Evolutionary conservation across 225 moss, liverwort and hornwort species (phyloP).

Genomic region (Ulota crispa): DNA sequence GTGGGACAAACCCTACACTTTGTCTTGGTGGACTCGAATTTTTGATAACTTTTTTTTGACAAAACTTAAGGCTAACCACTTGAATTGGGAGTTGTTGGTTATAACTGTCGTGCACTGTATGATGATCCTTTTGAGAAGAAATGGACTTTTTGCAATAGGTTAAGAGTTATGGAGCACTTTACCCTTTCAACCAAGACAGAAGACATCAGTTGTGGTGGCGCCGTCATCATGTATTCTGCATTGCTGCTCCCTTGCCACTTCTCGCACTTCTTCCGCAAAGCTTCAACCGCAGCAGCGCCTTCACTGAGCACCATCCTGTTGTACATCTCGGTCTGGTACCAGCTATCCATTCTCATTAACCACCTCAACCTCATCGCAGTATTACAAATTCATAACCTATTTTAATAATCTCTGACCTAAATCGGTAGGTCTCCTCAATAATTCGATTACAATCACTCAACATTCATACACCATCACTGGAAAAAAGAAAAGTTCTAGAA

Average conservation of each 20-base stretch:
- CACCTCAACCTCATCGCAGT: not conserved
- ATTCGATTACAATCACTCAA: not conserved
- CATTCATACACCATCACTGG: not conserved
- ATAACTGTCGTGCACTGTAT: no score
- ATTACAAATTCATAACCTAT: not conserved
- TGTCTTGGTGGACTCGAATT: no score
- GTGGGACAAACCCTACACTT: no score
- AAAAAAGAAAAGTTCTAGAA: not conserved
- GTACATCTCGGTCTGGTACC: constrained; percentile 22
- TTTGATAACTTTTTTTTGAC: no score
- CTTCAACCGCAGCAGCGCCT: not conserved
- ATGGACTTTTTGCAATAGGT: not conserved
- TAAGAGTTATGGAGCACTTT: not conserved
- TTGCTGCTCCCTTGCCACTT: constrained; percentile 16
- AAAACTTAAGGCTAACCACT: no score
- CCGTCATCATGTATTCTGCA: not conserved
- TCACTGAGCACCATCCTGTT: constrained; percentile 11
- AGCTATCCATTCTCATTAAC: not conserved
- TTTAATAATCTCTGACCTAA: not conserved
- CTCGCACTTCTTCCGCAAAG: constrained; percentile 2
- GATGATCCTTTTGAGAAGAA: not conserved
- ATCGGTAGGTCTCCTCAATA: rapidly evolving
- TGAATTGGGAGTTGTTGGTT: no score
- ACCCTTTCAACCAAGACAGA: constrained; percentile 13
- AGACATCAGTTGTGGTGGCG: not conserved